Evolutionary conservation across 2,329 filamentous ascomycete species (phyloP), one percentile per base, ranked within the genome.

Genomic region (Xylaria sp.): DNA sequence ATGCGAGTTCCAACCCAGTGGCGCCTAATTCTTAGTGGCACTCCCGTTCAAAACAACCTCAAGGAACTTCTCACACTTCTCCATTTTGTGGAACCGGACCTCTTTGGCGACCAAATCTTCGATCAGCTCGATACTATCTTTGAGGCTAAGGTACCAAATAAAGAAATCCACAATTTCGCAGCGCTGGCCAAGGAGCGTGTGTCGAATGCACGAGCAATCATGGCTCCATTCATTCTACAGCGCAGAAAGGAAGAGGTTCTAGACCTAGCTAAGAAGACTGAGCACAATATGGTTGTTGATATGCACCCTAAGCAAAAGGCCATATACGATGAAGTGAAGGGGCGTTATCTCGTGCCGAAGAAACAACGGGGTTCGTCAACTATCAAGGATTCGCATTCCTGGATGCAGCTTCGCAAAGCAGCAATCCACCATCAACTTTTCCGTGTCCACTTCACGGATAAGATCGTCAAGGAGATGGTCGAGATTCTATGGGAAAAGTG

Each of bases 161-260:
- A 90, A 45, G 92, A 94, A 74, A 88, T 91, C 8, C 88, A 91
- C 65, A 90, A 98, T 77, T 92, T 92, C 24, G 92, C 93, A 1
- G 86, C 98, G 11, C 83, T 99, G 1, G 97, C 96, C 24, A 91
- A 89, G 53, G 93, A 97, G 78, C 91, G 96, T 50, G 96, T 98
- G 65, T 88, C 89, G 65, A 88, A 94, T 53, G 96, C 96, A 1
- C 90, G 94, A 63, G 93, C 92, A 0, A 99, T 99, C 84, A 89
- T 99, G 76, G 93, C 94, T 27, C 96, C 96, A 0, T 99, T 99
- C 77, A 96, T 99, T 62, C 84, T 99, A 2, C 93, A 97, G 70
- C 89, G 96, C 7, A 95, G 96, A 82, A 99, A 99, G 82, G 89
- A 93, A 57, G 94, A 98, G 76, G 94, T 98, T 8, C 85, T 98